phyloP scores from a whole-genome alignment of 2,329 filamentous ascomycete genomes.

The Microdochium trichocladiopsis region DNA sequence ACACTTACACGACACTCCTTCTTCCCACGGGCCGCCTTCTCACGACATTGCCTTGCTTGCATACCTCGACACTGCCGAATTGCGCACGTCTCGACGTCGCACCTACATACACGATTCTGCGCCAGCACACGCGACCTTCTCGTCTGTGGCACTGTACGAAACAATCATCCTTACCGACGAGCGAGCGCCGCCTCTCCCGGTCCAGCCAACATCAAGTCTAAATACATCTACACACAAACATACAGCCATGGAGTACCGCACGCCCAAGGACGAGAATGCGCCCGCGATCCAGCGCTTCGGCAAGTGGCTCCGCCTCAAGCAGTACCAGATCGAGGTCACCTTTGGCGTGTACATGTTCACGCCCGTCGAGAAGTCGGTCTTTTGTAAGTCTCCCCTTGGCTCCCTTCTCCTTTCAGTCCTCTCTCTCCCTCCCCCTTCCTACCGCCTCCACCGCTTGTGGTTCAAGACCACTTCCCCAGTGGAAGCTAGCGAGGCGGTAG shows the following conservation, averaged over 20 bases:
- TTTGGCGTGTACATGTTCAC: constrained; percentile 97
- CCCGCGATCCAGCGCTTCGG: constrained; percentile 47
- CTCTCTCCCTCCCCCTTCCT: constrained; percentile 1
- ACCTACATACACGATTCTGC: too few species aligned
- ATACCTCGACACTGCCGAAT: too few species aligned
- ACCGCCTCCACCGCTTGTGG: too few species aligned
- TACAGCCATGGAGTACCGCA: constrained; percentile 30
- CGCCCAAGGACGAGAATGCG: constrained; percentile 18
- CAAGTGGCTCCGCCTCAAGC: constrained; percentile 87
- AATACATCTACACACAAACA: constrained; percentile 4
- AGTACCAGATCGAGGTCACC: constrained; percentile 97
- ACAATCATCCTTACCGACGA: too few species aligned
- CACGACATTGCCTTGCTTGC: background rate
- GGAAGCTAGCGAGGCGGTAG: too few species aligned
- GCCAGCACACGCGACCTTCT: too few species aligned
- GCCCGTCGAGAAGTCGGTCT: constrained; percentile 90
- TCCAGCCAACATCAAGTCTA: too few species aligned
- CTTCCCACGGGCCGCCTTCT: too few species aligned
- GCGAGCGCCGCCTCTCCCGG: too few species aligned
- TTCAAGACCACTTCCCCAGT: too few species aligned
- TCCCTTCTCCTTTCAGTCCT: background rate
- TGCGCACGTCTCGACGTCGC: too few species aligned
- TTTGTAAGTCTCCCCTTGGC: constrained; percentile 58
- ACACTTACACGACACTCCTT: background rate
- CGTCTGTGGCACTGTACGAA: too few species aligned